Evolutionary conservation across 2,329 filamentous ascomycete species (phyloP).

Genomic region (Talaromyces amestolkiae): DNA sequence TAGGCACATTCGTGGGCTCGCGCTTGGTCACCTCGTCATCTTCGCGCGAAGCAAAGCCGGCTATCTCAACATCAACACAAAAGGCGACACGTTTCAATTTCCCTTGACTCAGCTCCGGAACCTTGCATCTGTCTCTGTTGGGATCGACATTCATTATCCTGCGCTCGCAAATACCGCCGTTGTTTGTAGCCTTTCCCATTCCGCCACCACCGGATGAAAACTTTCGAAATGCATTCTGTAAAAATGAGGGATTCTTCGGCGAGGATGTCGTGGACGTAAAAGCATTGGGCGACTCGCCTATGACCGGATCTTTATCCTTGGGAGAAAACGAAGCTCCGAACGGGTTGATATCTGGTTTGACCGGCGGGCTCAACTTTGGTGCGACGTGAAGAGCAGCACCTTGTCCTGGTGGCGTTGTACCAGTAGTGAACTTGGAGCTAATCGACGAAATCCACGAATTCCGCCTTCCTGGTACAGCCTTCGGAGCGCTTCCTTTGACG

Average conservation of each 20-base stretch:
- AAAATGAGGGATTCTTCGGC: constrained; percentile 70
- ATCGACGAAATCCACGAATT: constrained; percentile 92
- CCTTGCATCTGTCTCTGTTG: constrained; percentile 72
- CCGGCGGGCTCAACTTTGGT: constrained; percentile 34
- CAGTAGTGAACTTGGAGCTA: constrained; percentile 83
- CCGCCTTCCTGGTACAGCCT: constrained; percentile 50
- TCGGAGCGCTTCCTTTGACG: constrained; percentile 32
- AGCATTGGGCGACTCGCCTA: constrained; percentile 27
- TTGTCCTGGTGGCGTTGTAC: constrained; percentile 41
- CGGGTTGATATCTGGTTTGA: constrained; percentile 43
- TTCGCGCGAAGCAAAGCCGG: constrained; percentile 79
- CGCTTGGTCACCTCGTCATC: constrained; percentile 39
- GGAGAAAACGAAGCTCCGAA: constrained; percentile 45
- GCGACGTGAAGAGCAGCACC: constrained; percentile 27
- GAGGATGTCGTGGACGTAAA: constrained; percentile 58
- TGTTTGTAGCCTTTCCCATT: constrained; percentile 53
- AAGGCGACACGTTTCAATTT: constrained; percentile 89
- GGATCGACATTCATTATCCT: constrained; percentile 81
- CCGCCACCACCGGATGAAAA: constrained; percentile 63
- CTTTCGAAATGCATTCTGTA: constrained; percentile 77
- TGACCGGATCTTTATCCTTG: constrained; percentile 45
- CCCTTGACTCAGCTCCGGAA: constrained; percentile 73
- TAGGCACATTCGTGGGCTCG: constrained; percentile 5
- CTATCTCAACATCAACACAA: constrained; percentile 96
- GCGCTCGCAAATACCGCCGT: constrained; percentile 73